phyloP scores from a whole-genome alignment of 257 asterid species.

The Solanum dulcamara region DNA sequence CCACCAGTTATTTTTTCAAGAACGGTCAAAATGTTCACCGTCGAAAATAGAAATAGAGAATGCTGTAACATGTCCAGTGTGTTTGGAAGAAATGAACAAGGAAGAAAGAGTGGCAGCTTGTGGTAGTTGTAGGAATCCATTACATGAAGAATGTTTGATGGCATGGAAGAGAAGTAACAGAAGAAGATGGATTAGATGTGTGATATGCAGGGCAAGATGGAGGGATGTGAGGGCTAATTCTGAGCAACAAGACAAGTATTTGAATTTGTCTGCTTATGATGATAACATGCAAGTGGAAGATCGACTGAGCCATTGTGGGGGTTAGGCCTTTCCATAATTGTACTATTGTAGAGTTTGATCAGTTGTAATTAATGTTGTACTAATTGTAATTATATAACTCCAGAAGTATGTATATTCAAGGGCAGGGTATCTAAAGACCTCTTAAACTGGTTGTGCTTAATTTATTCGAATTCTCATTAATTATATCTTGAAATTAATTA shows the following conservation, averaged over 20 bases:
- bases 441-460: not conserved
- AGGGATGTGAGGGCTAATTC: conserved; percentile 22
- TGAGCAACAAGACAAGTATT: conserved; percentile 51
- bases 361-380: not conserved
- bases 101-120: conserved; percentile 66
- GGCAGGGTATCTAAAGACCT: not conserved
- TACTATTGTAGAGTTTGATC: not conserved
- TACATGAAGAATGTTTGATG: conserved; percentile 82
- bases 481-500: too few relatives aligned
- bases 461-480: too few relatives aligned
- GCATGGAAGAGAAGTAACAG: conserved; percentile 75
- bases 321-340: not conserved
- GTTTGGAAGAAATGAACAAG: conserved; percentile 71
- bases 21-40: conserved; percentile 1
- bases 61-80: conserved; percentile 61
- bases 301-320: not conserved
- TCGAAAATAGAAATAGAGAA: conserved; percentile 25
- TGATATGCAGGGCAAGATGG: conserved; percentile 94
- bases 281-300: conserved; percentile 11
- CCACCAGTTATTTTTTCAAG: conserved; percentile 34
- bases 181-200: conserved; percentile 67
- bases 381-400: not conserved
- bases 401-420: not conserved
- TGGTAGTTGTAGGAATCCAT: conserved; percentile 54
- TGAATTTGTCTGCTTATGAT: conserved; percentile 68